phyloP scores from a whole-genome alignment of 805 yeast genomes.

The Saturnispora kantuleensis region DNA sequence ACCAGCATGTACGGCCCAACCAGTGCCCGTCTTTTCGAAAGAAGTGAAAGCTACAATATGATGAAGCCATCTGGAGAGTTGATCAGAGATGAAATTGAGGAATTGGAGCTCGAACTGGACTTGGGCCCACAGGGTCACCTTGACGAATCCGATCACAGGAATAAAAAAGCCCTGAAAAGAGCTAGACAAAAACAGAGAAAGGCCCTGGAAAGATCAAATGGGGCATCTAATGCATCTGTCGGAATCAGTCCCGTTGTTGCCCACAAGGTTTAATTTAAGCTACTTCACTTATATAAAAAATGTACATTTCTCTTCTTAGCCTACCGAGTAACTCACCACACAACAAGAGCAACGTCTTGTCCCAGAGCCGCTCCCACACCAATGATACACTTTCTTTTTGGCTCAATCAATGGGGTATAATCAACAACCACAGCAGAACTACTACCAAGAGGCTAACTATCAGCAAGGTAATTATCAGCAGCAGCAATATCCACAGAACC shows the following conservation, averaged over 20 bases:
- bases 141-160: no score
- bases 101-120: slow-evolving; percentile 5
- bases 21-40: slow-evolving; percentile 10
- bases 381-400: no score
- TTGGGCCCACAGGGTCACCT: neutral
- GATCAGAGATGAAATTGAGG: slow-evolving; percentile 18
- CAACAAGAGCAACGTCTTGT: no score
- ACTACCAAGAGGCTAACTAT: neutral
- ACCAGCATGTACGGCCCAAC: slow-evolving; percentile 18
- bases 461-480: slow-evolving; percentile 4
- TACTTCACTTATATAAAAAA: no score
- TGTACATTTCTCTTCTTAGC: no score
- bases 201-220: neutral
- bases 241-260: neutral
- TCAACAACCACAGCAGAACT: slow-evolving; percentile 8
- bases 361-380: no score
- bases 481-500: slow-evolving; percentile 9
- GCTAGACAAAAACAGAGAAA: slow-evolving; percentile 2
- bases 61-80: slow-evolving; percentile 11
- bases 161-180: slow-evolving; percentile 1
- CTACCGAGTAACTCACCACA: no score
- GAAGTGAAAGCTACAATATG: slow-evolving; percentile 12
- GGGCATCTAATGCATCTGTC: neutral
- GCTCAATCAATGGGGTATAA: no score
- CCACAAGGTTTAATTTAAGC: neutral